Evolutionary conservation across 1,139 yeast species (phyloP).

Genomic region (Meyerozyma carpophila): DNA sequence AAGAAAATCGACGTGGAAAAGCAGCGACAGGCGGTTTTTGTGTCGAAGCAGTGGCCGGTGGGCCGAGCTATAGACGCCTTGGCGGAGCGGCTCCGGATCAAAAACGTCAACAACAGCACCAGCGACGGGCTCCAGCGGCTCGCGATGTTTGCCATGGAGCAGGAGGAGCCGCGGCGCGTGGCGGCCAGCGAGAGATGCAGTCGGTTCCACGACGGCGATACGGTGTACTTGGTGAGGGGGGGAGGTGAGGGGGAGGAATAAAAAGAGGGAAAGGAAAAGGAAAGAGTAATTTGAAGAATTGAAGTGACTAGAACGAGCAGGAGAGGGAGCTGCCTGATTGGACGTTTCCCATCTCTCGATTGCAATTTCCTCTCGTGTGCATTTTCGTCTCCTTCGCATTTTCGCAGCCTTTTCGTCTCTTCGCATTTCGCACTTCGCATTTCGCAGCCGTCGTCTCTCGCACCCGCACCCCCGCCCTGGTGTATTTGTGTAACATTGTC

Average conservation of each 20-base stretch:
- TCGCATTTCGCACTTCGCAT: no score
- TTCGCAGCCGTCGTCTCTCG: no score
- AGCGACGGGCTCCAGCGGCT: conserved; percentile 37
- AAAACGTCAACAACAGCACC: conserved; percentile 52
- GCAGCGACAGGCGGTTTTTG: conserved; percentile 39
- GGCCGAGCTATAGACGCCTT: conserved; percentile 75
- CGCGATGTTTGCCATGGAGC: conserved; percentile 37
- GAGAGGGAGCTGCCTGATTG: no score
- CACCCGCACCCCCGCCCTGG: background rate
- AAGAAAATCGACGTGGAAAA: conserved; percentile 21
- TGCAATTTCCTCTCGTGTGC: no score
- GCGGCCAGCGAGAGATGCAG: conserved; percentile 37
- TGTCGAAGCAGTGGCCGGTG: conserved; percentile 63
- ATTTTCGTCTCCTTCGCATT: no score
- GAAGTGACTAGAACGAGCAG: no score
- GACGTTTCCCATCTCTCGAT: no score
- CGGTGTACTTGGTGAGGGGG: conserved; percentile 47
- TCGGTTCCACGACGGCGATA: conserved; percentile 46
- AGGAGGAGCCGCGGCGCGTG: conserved; percentile 22
- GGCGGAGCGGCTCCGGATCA: conserved; percentile 48
- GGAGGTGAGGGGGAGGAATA: conserved; percentile 36
- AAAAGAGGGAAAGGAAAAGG: background rate
- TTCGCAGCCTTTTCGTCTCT: no score
- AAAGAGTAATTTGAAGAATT: no score
- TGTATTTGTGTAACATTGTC: conserved; percentile 2